Base-by-base conservation (phyloP, 257 asterid genomes). In the Lavandula angustifolia region DNA sequence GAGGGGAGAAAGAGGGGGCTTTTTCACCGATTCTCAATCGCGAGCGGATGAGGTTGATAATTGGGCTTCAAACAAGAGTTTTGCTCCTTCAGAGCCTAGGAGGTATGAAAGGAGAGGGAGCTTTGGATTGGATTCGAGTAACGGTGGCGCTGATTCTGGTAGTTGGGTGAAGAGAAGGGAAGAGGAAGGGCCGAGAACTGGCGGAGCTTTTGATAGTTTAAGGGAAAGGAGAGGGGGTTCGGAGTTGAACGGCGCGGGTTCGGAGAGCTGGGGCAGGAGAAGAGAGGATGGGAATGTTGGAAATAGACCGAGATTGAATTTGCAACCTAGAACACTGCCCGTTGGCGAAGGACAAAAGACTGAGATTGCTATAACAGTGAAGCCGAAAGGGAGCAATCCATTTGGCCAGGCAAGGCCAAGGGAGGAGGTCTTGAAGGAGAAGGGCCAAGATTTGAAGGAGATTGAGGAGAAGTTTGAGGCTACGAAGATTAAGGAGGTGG, bases 341-440 rank as follows among this genome's bases (percentile, higher is more conserved):
- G 77, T 66, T 29, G 70, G 80, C 71, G 88, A 78, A 52, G 84
- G 46, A 53, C 78, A 62, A 14, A 75, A 82, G 54, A 55, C 49
- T 42, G 81, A 76, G 50, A 17, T 12, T 46, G 50, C 50, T 4
- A 51, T 3, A 33, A 73, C 43, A 1, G 76, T 51, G 76, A 89
- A 79, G 84, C 84, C 95, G 0, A 86, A 77, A 75, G 87, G 86
- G 4, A 76, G 84, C 43, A 94, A 78, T 67, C 99, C 99, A 0
- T 94, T 94, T 65, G 96, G 99, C 9, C 85, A 73, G 37, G 99
- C 99, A 0, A 79, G 99, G 75, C 99, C 99, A 3, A 86, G 99
- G 40, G 99, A 94, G 80, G 99, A 90, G 78, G 99, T 90, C 29
- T 74, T 94, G 85, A 94, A 86, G 89, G 95, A 84, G 76, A 86